Evolutionary conservation across 345 rosid species (phyloP), one percentile per base, ranked within the genome.

Genomic region (Litchi chinensis): DNA sequence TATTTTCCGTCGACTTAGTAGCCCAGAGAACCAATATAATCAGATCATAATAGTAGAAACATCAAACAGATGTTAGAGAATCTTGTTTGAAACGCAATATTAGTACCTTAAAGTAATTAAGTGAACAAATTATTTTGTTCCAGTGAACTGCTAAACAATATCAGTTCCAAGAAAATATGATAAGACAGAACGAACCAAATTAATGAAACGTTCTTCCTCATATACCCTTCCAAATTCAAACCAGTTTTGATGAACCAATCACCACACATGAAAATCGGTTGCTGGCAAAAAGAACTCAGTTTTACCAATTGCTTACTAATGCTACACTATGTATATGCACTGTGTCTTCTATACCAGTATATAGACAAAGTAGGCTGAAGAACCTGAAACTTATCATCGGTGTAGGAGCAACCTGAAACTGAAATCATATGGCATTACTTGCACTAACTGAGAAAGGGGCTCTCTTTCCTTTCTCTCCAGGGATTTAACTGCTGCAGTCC

Each of bases 401-500:
- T 80, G 86, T 69, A 93, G 81, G 70, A 91, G 93, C 82, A 90
- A 66, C 77, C 95, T 84, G 87, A 93, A 96, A 56, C 91, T 90
- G 86, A 96, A 94, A 78, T 93, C 97, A 70, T 96, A 96, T 6
- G 98, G 95, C 83, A 84, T 88, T 41, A 96, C 87, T 84, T 89
- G 91, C 48, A 94, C 92, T 32, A 89, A 81, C 76, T 87, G 86
- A 52, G 84, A 79, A 54, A 89, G 81, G 10, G 91, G 85, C 60
- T 85, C 89, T 68, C 83, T 79, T 18, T 77, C 83, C 71, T 80
- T 85, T 81, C 89, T 87, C 74, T 90, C 90, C 1, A 90, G 79
- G 84, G 86, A 91, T 80, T 85, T 82, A 8, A 88, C 72, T 6
- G 93, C 94, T 74, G 88, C 93, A 43, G 84, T 85, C 76, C 97